Conservation (phyloP, 2,329 filamentous ascomycete species). For the Sporothrix brasiliensis region DNA sequence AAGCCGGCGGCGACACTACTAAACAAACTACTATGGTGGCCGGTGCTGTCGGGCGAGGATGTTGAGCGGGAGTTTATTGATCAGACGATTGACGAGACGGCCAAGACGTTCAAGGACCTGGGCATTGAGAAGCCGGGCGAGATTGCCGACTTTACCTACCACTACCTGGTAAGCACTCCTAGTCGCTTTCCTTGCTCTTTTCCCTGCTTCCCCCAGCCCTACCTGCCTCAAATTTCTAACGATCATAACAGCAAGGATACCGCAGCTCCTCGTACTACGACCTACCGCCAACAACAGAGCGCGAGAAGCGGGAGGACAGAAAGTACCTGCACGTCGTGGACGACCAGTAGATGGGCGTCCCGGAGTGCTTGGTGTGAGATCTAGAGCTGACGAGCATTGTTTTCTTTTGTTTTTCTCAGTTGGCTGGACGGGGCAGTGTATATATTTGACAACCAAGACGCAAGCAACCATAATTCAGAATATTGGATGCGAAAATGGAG, state of each 20-base stretch:
- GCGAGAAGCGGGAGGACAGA: constrained; percentile 91
- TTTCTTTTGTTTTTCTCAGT: constrained; percentile 11
- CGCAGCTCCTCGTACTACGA: constrained; percentile 89
- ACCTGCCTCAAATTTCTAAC: constrained; percentile 41
- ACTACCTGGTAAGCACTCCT: constrained; percentile 75
- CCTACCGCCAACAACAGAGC: constrained; percentile 89
- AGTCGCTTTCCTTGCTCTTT: background rate
- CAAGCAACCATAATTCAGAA: constrained; percentile 2
- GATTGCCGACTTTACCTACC: constrained; percentile 82
- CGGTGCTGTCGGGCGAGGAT: constrained; percentile 77
- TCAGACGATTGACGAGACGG: constrained; percentile 83
- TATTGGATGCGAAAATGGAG: background rate
- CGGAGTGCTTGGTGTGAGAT: background rate
- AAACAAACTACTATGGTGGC: constrained; percentile 90
- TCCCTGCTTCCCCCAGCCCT: background rate
- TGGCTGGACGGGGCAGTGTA: constrained; percentile 26
- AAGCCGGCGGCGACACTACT: constrained; percentile 74
- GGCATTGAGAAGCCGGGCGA: constrained; percentile 88
- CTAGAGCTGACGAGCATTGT: constrained; percentile 11
- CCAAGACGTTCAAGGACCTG: constrained; percentile 95
- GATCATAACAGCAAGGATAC: constrained; percentile 72
- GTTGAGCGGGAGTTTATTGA: constrained; percentile 92
- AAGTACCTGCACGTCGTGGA: constrained; percentile 95
- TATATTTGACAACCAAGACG: constrained; percentile 24
- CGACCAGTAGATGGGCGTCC: constrained; percentile 64